Percentiles rank a stretch among this genome's conserved stretches.
Evolutionary conservation across 208 protist species (phyloP).

Genomic region (Leishmania guyanensis): DNA sequence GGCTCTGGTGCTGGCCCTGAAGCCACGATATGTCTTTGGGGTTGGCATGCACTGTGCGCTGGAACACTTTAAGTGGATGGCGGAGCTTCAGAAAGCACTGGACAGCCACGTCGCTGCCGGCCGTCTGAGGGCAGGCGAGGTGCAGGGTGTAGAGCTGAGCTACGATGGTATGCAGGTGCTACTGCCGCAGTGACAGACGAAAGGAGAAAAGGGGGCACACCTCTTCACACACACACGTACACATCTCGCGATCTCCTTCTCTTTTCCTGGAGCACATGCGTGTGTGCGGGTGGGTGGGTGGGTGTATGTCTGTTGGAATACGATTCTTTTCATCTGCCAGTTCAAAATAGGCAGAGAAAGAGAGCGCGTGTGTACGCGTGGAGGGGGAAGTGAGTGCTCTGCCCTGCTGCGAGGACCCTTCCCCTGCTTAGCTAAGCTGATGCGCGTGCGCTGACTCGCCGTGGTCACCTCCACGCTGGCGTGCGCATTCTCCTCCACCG

Average conservation of each 20-base stretch:
- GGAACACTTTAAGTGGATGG: slow-evolving; percentile 44
- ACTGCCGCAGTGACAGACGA: slow-evolving; percentile 37
- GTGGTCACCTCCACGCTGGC: not conserved
- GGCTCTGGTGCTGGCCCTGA: slow-evolving; percentile 46
- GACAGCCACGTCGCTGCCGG: slow-evolving; percentile 29
- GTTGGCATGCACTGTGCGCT: slow-evolving; percentile 86
- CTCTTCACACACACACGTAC: not conserved
- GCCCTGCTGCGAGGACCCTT: not conserved
- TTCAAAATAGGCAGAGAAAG: not conserved
- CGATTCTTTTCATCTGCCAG: not conserved
- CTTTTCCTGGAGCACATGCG: not conserved
- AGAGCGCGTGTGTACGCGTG: not conserved
- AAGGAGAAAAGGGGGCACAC: not conserved
- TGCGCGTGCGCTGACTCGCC: not conserved
- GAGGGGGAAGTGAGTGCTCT: not conserved
- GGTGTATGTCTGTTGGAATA: not conserved
- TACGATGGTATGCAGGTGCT: slow-evolving; percentile 72
- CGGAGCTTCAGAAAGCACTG: slow-evolving; percentile 39
- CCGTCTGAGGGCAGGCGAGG: slow-evolving; percentile 29
- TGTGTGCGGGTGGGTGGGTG: not conserved
- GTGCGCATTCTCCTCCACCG: not conserved
- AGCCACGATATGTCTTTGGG: slow-evolving; percentile 53
- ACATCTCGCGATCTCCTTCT: not conserved
- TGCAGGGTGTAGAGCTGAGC: slow-evolving; percentile 56
- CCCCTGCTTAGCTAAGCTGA: not conserved